These are phyloP conservation scores for Phytopythium vexans DNA, from an alignment of 352 stramenopile species.

Conservation along the genomic window DNA sequence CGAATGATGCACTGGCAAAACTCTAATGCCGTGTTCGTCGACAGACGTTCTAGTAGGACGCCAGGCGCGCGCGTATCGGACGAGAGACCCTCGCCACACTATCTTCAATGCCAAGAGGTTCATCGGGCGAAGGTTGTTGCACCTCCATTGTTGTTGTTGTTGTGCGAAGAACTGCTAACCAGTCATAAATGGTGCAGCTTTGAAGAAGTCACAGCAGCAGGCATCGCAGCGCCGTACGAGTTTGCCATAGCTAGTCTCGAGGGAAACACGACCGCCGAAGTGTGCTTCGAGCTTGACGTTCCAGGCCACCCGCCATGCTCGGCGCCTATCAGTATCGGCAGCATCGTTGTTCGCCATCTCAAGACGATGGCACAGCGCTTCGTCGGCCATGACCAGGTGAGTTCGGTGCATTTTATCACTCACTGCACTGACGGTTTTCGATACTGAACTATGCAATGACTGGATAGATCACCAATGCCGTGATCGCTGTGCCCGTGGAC, in stretches of 20 bases:
- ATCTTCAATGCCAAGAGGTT: slow-evolving; percentile 81
- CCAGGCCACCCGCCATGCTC: slow-evolving; percentile 39
- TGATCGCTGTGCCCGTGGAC: slow-evolving; percentile 59
- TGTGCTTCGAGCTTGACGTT: slow-evolving; percentile 48
- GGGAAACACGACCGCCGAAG: slow-evolving; percentile 11
- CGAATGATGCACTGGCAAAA: neutral
- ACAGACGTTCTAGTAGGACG: slow-evolving; percentile 47
- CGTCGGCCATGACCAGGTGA: slow-evolving; percentile 58
- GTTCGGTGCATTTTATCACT: neutral
- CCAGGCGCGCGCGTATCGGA: slow-evolving; percentile 39
- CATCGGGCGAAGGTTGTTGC: slow-evolving; percentile 42
- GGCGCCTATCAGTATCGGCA: slow-evolving; percentile 41
- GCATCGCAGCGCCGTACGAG: slow-evolving; percentile 36
- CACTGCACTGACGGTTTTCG: neutral
- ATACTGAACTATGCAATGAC: neutral
- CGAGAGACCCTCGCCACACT: slow-evolving; percentile 51
- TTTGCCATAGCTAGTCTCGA: slow-evolving; percentile 26
- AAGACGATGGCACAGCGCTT: slow-evolving; percentile 41
- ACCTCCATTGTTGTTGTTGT: neutral
- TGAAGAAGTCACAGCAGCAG: slow-evolving; percentile 16
- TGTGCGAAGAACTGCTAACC: neutral
- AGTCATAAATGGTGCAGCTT: slow-evolving; percentile 17
- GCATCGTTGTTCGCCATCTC: slow-evolving; percentile 39
- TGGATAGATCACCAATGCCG: slow-evolving; percentile 48
- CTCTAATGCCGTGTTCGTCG: neutral